Evolutionary conservation across 352 stramenopile species (phyloP).

Genomic region (Globisporangium orthogonon): DNA sequence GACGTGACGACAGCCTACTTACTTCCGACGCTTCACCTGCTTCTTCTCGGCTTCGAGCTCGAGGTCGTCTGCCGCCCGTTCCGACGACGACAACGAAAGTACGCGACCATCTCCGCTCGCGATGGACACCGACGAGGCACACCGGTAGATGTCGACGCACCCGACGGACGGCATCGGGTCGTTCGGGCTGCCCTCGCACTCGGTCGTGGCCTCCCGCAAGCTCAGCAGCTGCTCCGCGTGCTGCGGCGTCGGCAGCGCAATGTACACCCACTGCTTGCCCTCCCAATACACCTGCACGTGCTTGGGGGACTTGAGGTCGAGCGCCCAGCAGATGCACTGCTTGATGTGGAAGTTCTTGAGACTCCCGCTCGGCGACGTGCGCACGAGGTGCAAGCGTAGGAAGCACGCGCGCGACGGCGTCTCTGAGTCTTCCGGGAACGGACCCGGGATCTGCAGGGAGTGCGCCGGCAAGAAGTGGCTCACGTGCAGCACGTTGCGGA

Average conservation of each 20-base stretch:
- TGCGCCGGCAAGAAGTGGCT: conserved; percentile 56
- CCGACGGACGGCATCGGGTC: conserved; percentile 62
- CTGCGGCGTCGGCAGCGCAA: conserved; percentile 34
- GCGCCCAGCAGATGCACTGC: conserved; percentile 46
- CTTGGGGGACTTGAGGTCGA: conserved; percentile 38
- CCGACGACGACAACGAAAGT: background rate
- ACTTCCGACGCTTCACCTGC: conserved; percentile 5
- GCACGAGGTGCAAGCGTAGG: conserved; percentile 45
- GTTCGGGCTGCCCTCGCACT: conserved; percentile 27
- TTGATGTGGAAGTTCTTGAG: conserved; percentile 76
- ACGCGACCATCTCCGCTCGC: background rate
- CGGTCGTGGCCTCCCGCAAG: conserved; percentile 22
- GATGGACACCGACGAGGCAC: conserved; percentile 3
- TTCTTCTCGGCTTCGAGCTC: conserved; percentile 8
- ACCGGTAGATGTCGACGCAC: conserved; percentile 50
- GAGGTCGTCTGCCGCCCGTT: background rate
- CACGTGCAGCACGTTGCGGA: conserved; percentile 47
- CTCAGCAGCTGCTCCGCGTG: conserved; percentile 31
- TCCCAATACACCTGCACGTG: conserved; percentile 48
- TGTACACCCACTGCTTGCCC: conserved; percentile 37
- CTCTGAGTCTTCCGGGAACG: conserved; percentile 27
- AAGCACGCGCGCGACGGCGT: conserved; percentile 50
- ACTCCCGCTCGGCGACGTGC: conserved; percentile 29
- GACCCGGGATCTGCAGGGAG: conserved; percentile 34
- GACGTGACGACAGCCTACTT: background rate